Base-by-base conservation (phyloP, 208 protist species). In the Acanthamoeba sp. region DNA sequence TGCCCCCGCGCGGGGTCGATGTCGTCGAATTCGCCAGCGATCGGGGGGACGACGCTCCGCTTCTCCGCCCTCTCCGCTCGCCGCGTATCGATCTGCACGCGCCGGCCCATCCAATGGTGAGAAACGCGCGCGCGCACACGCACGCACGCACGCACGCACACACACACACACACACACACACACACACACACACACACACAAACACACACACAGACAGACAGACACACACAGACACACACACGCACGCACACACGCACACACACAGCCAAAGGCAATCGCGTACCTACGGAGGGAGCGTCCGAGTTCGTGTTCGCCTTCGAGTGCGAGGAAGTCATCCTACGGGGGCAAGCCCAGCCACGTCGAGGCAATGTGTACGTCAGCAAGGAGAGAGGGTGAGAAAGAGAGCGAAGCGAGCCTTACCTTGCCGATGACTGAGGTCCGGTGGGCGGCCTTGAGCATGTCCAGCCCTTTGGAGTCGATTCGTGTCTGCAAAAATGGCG, bases 381-480 rank as follows among this genome's bases (percentile, higher is more conserved):
- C n/a, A n/a, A n/a, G n/a, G n/a, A n/a, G n/a, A n/a, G n/a, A n/a
- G n/a, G n/a, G n/a, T n/a, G n/a, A n/a, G n/a, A n/a, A n/a, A n/a
- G n/a, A n/a, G n/a, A n/a, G n/a, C n/a, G n/a, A n/a, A n/a, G n/a
- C n/a, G n/a, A n/a, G 45, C 12, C 55, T 0, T n/a, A 29, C 55
- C 59, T 80, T 88, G 32, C 80, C 80, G n/a, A 88, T 38, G 45
- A 88, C 62, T 40, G 80, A 88, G 40, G 50, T 29, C n/a, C 50
- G 27, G 22, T 62, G 42, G 6, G 80, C 80, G 10, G 80, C 80
- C 50, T 59, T 55, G 80, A 88, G 80, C 42, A 88, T 55, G 48
- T 88, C 80, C 16, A 88, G 59, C 32, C 80, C 80, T 29, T 88
- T 88, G 42, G 80, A 34, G 12, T 88, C 80, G 10, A 88, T 88